phyloP scores from a whole-genome alignment of 345 rosid genomes.

The Excoecaria cochinchinensis region DNA sequence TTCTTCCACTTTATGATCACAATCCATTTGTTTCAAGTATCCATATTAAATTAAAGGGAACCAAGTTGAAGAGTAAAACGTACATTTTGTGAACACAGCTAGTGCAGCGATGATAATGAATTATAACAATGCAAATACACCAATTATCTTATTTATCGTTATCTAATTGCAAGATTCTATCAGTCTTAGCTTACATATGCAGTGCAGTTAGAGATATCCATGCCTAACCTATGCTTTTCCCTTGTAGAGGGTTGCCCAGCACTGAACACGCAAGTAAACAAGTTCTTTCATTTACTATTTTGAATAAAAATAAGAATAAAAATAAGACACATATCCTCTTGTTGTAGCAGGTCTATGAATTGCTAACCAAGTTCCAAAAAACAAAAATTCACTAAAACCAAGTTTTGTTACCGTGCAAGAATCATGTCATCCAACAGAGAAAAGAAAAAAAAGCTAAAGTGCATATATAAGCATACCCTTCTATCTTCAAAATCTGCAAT shows the following conservation, averaged over 20 bases:
- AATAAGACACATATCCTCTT: background rate
- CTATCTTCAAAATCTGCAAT: slow-evolving; percentile 98
- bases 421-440: background rate
- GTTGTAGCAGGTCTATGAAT: background rate
- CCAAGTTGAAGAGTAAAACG: background rate
- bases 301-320: background rate
- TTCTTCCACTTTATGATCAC: background rate
- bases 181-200: background rate
- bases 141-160: background rate
- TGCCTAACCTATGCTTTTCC: background rate
- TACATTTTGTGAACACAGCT: background rate
- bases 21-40: background rate
- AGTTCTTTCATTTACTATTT: background rate
- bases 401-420: slow-evolving; percentile 1
- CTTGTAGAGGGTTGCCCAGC: background rate
- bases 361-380: slow-evolving; percentile 3
- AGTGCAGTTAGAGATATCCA: background rate
- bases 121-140: background rate
- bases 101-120: background rate
- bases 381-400: background rate
- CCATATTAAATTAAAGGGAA: background rate
- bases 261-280: background rate
- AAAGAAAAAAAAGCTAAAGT: slow-evolving; percentile 1
- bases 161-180: background rate
- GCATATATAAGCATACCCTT: slow-evolving; percentile 53